Evolutionary conservation across 177 flowering plant genomes (phyloP).

Genomic region (Telopea speciosissima): DNA sequence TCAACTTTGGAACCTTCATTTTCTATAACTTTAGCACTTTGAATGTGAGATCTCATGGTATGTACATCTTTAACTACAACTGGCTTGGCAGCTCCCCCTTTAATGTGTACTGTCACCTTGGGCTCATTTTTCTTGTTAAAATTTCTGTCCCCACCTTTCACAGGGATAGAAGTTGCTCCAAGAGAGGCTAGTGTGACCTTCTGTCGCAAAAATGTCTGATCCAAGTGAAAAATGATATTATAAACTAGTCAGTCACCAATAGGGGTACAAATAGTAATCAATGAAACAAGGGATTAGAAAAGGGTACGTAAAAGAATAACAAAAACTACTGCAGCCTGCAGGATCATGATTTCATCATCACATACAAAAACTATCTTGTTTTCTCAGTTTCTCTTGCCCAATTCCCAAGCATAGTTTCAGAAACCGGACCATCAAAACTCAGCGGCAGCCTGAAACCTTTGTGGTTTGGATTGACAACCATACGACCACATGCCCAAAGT

Average conservation of each 20-base stretch:
- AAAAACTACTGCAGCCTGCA: too few species aligned
- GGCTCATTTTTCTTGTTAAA: slow-evolving; percentile 22
- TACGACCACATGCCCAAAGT: too few species aligned
- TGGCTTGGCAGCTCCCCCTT: slow-evolving; percentile 11
- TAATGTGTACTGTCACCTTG: slow-evolving; percentile 12
- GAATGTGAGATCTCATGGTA: slow-evolving; percentile 12
- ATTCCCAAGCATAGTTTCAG: too few species aligned
- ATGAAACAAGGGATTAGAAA: too few species aligned
- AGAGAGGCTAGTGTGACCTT: slow-evolving; percentile 63
- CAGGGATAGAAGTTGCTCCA: slow-evolving; percentile 10
- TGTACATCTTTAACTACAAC: slow-evolving; percentile 14
- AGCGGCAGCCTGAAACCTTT: too few species aligned
- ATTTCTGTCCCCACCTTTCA: slow-evolving; percentile 22
- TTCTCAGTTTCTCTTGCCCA: too few species aligned
- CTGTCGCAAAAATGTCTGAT: slow-evolving; percentile 88
- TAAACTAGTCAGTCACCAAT: not conserved
- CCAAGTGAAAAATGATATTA: not conserved
- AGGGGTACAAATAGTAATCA: not conserved
- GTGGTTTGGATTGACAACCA: too few species aligned
- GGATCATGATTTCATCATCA: too few species aligned
- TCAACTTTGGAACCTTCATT: slow-evolving; percentile 15
- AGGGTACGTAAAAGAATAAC: too few species aligned
- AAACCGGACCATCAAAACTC: too few species aligned
- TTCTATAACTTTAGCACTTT: slow-evolving; percentile 13
- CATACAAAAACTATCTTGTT: too few species aligned